A percentile compares a stretch with the other conserved stretches of the same genome.
Conservation (phyloP, 2,329 filamentous ascomycete species). For the Monosporascus sp. region DNA sequence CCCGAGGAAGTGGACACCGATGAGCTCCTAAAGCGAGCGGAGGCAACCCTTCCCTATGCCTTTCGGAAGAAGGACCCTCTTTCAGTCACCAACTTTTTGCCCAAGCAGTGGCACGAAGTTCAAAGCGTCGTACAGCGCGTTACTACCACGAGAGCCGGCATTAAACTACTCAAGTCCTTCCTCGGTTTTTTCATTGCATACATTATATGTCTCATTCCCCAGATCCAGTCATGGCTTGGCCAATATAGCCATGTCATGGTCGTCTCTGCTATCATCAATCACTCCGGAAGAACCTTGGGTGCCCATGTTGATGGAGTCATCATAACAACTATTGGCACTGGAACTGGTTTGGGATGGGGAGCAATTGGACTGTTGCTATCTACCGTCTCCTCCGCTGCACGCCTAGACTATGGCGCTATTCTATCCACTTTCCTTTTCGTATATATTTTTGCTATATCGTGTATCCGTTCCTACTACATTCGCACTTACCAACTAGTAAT, state of each 20-base stretch:
- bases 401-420: slow-evolving; percentile 46
- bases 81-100: slow-evolving; percentile 40
- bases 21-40: slow-evolving; percentile 34
- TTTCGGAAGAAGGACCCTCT: slow-evolving; percentile 43
- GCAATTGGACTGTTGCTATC: slow-evolving; percentile 48
- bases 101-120: slow-evolving; percentile 41
- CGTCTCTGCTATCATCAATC: slow-evolving; percentile 52
- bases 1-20: slow-evolving; percentile 32
- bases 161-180: slow-evolving; percentile 48
- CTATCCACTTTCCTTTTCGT: slow-evolving; percentile 49
- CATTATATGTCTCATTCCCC: slow-evolving; percentile 47
- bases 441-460: slow-evolving; percentile 47
- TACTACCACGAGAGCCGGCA: slow-evolving; percentile 43
- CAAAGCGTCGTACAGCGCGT: slow-evolving; percentile 34
- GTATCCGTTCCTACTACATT: slow-evolving; percentile 49
- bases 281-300: slow-evolving; percentile 49
- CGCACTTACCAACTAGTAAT: slow-evolving; percentile 50
- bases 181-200: slow-evolving; percentile 53
- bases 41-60: slow-evolving; percentile 38
- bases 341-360: slow-evolving; percentile 50
- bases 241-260: slow-evolving; percentile 50
- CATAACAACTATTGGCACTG: slow-evolving; percentile 47
- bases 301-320: slow-evolving; percentile 51
- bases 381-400: slow-evolving; percentile 39
- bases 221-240: slow-evolving; percentile 44